Conservation (phyloP, 331 rosid genomes). For the Telfairia occidentalis region DNA sequence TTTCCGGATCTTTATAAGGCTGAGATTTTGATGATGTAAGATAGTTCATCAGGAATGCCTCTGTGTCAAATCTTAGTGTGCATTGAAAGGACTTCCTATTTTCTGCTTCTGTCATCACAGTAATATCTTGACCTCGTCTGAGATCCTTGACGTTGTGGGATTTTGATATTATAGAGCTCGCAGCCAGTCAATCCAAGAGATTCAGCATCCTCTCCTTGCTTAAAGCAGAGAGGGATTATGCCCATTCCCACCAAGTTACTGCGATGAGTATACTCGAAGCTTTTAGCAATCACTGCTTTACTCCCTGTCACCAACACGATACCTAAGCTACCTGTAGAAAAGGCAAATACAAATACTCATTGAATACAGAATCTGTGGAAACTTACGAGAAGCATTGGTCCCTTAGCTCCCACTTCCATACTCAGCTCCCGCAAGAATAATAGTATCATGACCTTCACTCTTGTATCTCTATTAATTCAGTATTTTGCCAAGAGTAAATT, state of each 20-base stretch:
- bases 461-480: slow-evolving; percentile 49
- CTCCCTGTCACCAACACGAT: slow-evolving; percentile 36
- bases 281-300: slow-evolving; percentile 85
- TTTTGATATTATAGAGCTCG: slow-evolving; percentile 58
- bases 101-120: slow-evolving; percentile 48
- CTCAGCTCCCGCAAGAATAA: slow-evolving; percentile 85
- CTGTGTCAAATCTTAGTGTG: slow-evolving; percentile 70
- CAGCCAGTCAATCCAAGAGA: slow-evolving; percentile 64
- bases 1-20: slow-evolving; percentile 9
- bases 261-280: slow-evolving; percentile 89
- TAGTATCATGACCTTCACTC: slow-evolving; percentile 55
- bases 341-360: not conserved
- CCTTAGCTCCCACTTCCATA: slow-evolving; percentile 95
- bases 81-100: slow-evolving; percentile 41
- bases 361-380: slow-evolving; percentile 5
- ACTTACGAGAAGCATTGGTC: slow-evolving; percentile 74
- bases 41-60: slow-evolving; percentile 29
- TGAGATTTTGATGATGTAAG: not conserved
- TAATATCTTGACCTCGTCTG: slow-evolving; percentile 69
- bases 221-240: slow-evolving; percentile 68
- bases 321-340: not conserved
- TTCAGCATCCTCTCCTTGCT: slow-evolving; percentile 80
- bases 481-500: not conserved
- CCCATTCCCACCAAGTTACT: slow-evolving; percentile 96
- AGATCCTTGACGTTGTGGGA: slow-evolving; percentile 59